Evolutionary conservation across 176 grass and related monocot species (phyloP).

Genomic region (Saccharum spontaneum): DNA sequence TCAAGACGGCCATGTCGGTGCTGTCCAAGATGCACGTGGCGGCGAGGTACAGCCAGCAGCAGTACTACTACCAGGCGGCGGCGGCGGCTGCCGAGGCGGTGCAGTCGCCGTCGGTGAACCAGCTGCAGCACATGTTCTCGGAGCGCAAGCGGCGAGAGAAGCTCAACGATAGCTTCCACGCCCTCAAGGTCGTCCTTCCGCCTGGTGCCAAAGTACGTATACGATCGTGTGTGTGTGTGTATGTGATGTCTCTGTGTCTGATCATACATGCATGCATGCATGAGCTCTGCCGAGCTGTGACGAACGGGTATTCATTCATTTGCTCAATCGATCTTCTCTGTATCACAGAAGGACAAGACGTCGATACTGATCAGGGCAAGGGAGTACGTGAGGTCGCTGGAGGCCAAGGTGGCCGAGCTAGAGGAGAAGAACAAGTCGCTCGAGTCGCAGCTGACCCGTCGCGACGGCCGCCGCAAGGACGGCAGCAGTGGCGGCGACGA

Average conservation of each 20-base stretch:
- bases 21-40: conserved; percentile 44
- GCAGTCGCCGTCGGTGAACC: conserved; percentile 42
- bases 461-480: not conserved
- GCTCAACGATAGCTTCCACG: conserved; percentile 84
- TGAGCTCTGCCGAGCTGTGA: not conserved
- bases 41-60: conserved; percentile 10
- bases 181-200: conserved; percentile 70
- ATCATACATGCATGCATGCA: not conserved
- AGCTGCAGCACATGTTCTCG: conserved; percentile 86
- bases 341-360: conserved; percentile 75
- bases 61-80: conserved; percentile 10
- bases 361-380: conserved; percentile 73
- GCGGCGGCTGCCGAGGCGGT: not conserved
- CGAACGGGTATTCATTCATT: not conserved
- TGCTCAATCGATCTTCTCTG: not conserved
- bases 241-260: not conserved
- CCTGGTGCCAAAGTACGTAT: conserved; percentile 53
- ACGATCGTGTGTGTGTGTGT: not conserved
- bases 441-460: conserved; percentile 27
- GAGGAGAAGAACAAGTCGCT: conserved; percentile 77
- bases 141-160: conserved; percentile 87
- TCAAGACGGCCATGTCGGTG: conserved; percentile 58
- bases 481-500: not conserved
- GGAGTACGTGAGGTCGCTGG: conserved; percentile 67
- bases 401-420: conserved; percentile 53